Base-by-base conservation (phyloP, 2,329 filamentous ascomycete genomes). In the Leptoxyphium fumago region DNA sequence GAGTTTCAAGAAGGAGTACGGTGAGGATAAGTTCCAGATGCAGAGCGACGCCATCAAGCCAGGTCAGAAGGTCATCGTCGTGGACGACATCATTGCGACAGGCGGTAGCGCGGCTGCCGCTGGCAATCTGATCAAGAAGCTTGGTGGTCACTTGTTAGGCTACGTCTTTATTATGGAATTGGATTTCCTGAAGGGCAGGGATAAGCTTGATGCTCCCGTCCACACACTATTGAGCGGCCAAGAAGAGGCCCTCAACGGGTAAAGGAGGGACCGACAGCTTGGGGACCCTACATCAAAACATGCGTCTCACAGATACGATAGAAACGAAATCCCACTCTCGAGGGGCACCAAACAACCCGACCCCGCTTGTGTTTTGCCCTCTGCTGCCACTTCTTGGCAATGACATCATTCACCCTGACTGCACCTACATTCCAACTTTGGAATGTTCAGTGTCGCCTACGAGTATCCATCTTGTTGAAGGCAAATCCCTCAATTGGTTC, bases 61-160 rank as follows among this genome's bases (percentile, higher is more conserved):
- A 42, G 88, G 88, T 30, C 85, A 94, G 69, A 88, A 82, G 64
- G 89, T 94, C 46, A 70, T 98, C 49, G 75, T 98, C 52, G 87
- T 98, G 29, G 91, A 98, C 65, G 91, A 98, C 64, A 94, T 98
- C 60, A 96, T 98, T 69, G 91, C 91, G 45, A 98, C 91, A 52
- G 89, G 89, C 66, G 91, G 91, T 55, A 94, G 87, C 52, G 91
- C 91, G 45, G 77, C 78, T 51, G 91, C 89, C 48, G 89, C 87
- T 15, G 87, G 84, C 50, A 76, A 84, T 49, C 81, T 98, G 47
- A 84, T 96, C 55, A 74, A 80, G 63, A 79, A 93, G 66, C 77
- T 93, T 52, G 86, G 87, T 53, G 91, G 88, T 52, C 72, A 77
- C n/a, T 72, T 96, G 40, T 67, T 94, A 46, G 89, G 86, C 55